Conservation (phyloP, 2,329 filamentous ascomycete genomes). For the Microcera coccophila region DNA sequence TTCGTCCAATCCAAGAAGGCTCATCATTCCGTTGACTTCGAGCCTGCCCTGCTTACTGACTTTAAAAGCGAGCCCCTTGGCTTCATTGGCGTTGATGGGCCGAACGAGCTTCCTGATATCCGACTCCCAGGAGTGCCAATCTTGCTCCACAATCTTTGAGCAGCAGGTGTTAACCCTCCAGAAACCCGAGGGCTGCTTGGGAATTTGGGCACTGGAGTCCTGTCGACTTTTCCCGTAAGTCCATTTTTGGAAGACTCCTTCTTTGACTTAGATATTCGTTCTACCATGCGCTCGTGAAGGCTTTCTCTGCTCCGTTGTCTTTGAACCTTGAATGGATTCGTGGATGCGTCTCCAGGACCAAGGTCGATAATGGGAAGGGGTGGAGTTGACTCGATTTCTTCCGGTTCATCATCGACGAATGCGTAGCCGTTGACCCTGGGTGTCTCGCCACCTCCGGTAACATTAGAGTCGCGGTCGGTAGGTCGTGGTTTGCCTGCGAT, state of each 20-base stretch:
- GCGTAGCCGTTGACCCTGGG: slow-evolving; percentile 90
- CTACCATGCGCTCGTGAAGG: slow-evolving; percentile 82
- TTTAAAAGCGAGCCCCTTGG: slow-evolving; percentile 38
- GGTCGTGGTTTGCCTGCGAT: slow-evolving; percentile 68
- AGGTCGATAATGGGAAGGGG: slow-evolving; percentile 50
- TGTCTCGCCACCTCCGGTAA: slow-evolving; percentile 60
- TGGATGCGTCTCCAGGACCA: slow-evolving; percentile 59
- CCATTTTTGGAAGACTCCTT: slow-evolving; percentile 57
- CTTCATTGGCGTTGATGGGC: slow-evolving; percentile 36
- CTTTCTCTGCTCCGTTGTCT: slow-evolving; percentile 73
- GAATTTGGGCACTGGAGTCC: slow-evolving; percentile 65
- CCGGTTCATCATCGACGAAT: slow-evolving; percentile 81
- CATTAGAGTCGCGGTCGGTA: slow-evolving; percentile 58
- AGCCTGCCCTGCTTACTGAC: slow-evolving; percentile 28
- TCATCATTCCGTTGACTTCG: slow-evolving; percentile 8
- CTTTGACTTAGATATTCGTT: slow-evolving; percentile 71
- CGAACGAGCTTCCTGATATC: slow-evolving; percentile 31
- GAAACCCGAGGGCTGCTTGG: slow-evolving; percentile 60
- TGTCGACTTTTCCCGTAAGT: slow-evolving; percentile 55
- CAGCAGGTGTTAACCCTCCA: slow-evolving; percentile 67
- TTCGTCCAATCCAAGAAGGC: too few relatives aligned
- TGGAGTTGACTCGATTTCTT: slow-evolving; percentile 31
- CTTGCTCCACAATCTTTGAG: slow-evolving; percentile 62
- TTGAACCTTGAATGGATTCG: slow-evolving; percentile 76
- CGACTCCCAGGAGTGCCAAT: slow-evolving; percentile 47